Conservation (phyloP, 2,329 filamentous ascomycete species). For the Aquanectria penicillioides region DNA sequence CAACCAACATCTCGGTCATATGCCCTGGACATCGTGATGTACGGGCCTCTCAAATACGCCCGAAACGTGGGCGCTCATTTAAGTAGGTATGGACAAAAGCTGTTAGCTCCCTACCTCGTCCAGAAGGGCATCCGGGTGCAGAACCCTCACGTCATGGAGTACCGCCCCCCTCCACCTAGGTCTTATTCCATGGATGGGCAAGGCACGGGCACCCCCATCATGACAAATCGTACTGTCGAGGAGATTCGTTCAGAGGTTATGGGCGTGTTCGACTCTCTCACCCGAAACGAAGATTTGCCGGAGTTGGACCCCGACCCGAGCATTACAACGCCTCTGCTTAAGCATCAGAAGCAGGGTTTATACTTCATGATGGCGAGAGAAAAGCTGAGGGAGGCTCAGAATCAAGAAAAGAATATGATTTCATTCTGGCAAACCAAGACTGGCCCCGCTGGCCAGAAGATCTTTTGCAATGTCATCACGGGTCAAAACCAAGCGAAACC, state of each 20-base stretch:
- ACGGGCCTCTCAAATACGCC: slow-evolving; percentile 76
- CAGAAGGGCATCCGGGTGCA: slow-evolving; percentile 75
- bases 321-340: slow-evolving; percentile 76
- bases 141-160: slow-evolving; percentile 77
- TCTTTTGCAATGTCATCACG: slow-evolving; percentile 88
- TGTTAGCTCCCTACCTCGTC: slow-evolving; percentile 73
- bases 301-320: slow-evolving; percentile 72
- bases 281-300: slow-evolving; percentile 78
- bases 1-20: slow-evolving; percentile 69
- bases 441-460: slow-evolving; percentile 59
- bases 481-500: slow-evolving; percentile 68
- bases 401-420: slow-evolving; percentile 69
- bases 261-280: slow-evolving; percentile 87
- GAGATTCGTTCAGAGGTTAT: slow-evolving; percentile 88
- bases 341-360: slow-evolving; percentile 90
- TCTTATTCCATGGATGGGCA: slow-evolving; percentile 46
- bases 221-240: slow-evolving; percentile 74
- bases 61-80: slow-evolving; percentile 75
- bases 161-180: slow-evolving; percentile 52
- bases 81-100: slow-evolving; percentile 69
- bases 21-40: slow-evolving; percentile 78
- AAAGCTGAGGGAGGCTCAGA: slow-evolving; percentile 67
- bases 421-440: slow-evolving; percentile 80
- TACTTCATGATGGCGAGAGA: slow-evolving; percentile 88
- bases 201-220: slow-evolving; percentile 39